These are phyloP conservation scores for Bathelium albidoporum DNA, from an alignment of 495 filamentous ascomycete species.

Conservation along the genomic window DNA sequence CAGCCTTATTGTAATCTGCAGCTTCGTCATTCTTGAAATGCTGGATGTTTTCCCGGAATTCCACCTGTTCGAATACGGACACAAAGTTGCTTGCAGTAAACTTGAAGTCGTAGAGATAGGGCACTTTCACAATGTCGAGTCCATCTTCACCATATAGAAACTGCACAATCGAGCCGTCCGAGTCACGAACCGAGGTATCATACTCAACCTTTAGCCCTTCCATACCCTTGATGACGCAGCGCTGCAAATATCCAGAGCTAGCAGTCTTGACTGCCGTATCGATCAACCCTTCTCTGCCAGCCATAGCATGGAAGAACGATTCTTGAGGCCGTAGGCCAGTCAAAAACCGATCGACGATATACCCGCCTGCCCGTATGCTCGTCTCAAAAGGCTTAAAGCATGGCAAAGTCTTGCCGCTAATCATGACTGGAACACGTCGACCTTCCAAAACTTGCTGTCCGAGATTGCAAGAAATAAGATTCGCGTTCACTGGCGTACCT, in stretches of 20 bases:
- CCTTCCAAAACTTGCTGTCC: slow-evolving; percentile 97
- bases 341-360: slow-evolving; percentile 92
- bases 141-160: slow-evolving; percentile 97
- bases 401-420: slow-evolving; percentile 91
- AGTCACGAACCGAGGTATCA: slow-evolving; percentile 85
- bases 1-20: slow-evolving; percentile 56
- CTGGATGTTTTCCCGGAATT: slow-evolving; percentile 39
- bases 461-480: slow-evolving; percentile 93
- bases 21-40: slow-evolving; percentile 40
- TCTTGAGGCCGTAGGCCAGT: slow-evolving; percentile 96
- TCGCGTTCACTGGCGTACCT: slow-evolving; percentile 85
- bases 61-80: slow-evolving; percentile 45
- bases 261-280: slow-evolving; percentile 99
- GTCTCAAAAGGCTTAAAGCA: slow-evolving; percentile 91
- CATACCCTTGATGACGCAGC: slow-evolving; percentile 98
- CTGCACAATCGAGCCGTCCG: slow-evolving; percentile 85
- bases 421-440: slow-evolving; percentile 90
- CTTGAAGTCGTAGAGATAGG: slow-evolving; percentile 79
- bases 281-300: slow-evolving; percentile 94
- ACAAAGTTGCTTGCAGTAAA: slow-evolving; percentile 75
- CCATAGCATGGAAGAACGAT: slow-evolving; percentile 99
- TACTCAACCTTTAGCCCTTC: slow-evolving; percentile 88
- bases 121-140: slow-evolving; percentile 86
- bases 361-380: slow-evolving; percentile 81
- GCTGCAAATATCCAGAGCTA: slow-evolving; percentile 90